Evolutionary conservation across 495 filamentous ascomycete species (phyloP).

Genomic region (Penicillium coprophilum): DNA sequence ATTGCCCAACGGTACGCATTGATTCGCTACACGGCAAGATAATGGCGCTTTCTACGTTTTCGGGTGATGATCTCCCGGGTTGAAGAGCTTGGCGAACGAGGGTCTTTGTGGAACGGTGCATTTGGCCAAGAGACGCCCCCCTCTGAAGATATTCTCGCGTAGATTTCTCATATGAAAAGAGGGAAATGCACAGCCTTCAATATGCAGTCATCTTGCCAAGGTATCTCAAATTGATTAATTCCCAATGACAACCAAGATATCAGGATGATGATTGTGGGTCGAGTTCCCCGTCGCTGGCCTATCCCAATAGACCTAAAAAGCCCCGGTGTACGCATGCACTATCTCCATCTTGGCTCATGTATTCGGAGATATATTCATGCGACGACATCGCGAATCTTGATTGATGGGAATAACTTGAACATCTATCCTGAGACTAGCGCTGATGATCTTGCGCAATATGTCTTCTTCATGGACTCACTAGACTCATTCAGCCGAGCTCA

Average conservation of each 20-base stretch:
- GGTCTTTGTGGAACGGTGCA: conserved; percentile 12
- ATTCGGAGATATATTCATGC: not conserved
- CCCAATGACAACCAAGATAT: not conserved
- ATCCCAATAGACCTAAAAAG: not conserved
- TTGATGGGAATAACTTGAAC: conserved; percentile 3
- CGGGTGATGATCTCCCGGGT: conserved; percentile 21
- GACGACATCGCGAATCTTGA: not conserved
- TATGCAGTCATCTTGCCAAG: conserved; percentile 7
- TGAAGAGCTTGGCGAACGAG: conserved; percentile 21
- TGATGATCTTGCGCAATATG: conserved; percentile 1
- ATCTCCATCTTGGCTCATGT: not conserved
- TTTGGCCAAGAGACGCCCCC: not conserved
- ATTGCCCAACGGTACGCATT: not conserved
- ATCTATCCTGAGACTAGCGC: not conserved
- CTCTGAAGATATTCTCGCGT: not conserved
- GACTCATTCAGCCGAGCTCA: conserved; percentile 12
- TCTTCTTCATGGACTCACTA: not conserved
- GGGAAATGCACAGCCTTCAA: not conserved
- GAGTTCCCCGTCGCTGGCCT: not conserved
- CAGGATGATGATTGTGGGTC: not conserved
- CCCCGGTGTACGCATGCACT: not conserved
- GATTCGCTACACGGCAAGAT: not conserved
- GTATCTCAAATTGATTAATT: not conserved
- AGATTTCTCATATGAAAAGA: conserved; percentile 8
- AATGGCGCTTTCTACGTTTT: not conserved